Percentiles rank a stretch among this genome's conserved stretches.
Conservation (phyloP, 768 basidiomycete species). For the Hebeloma cylindrosporum region DNA sequence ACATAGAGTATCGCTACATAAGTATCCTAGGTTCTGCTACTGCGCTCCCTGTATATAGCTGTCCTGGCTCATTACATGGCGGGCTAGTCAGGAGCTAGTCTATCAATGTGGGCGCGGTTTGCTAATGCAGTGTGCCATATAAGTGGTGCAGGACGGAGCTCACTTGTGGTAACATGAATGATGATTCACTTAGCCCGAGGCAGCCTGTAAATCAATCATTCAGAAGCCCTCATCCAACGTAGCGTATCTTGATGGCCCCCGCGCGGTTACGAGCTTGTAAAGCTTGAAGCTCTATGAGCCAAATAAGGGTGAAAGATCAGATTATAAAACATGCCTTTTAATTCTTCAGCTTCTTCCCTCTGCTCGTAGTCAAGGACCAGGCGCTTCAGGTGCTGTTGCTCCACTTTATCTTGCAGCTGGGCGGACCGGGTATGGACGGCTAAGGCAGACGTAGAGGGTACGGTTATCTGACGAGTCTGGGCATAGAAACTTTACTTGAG, state of each 20-base stretch:
- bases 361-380: slow-evolving; percentile 91
- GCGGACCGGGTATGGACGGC: slow-evolving; percentile 90
- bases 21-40: no score
- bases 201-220: neutral
- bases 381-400: slow-evolving; percentile 96
- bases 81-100: no score
- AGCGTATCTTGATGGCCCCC: slow-evolving; percentile 74
- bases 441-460: slow-evolving; percentile 84
- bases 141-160: no score
- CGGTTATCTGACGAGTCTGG: slow-evolving; percentile 85
- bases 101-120: no score
- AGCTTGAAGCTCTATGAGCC: slow-evolving; percentile 36
- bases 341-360: slow-evolving; percentile 81
- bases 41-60: no score
- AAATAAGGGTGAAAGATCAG: neutral
- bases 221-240: slow-evolving; percentile 52
- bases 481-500: slow-evolving; percentile 11
- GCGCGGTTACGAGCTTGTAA: slow-evolving; percentile 68
- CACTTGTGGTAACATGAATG: no score
- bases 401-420: slow-evolving; percentile 91
- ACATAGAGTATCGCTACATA: no score
- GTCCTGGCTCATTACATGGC: no score
- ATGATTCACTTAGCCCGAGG: no score
- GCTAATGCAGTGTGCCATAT: no score
- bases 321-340: slow-evolving; percentile 53